Evolutionary conservation across 78 protist genomes (phyloP).

Genomic region (Pigoraptor vietnamica): DNA sequence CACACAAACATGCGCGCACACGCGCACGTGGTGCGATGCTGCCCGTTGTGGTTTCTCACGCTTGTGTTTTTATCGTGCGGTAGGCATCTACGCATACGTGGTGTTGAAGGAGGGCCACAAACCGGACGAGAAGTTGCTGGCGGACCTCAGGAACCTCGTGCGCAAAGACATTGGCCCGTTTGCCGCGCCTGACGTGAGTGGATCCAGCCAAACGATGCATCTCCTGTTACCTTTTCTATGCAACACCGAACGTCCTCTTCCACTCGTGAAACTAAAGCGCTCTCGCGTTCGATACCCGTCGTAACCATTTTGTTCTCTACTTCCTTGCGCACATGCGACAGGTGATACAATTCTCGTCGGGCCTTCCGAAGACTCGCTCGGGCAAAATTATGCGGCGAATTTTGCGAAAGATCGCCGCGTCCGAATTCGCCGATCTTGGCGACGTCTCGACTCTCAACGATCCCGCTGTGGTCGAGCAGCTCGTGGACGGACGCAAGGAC

Average conservation of each 20-base stretch:
- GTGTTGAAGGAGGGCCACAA: slow-evolving; percentile 55
- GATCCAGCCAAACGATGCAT: too few relatives aligned
- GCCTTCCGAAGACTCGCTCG: slow-evolving; percentile 68
- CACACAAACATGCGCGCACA: neutral
- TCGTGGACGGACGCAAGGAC: neutral
- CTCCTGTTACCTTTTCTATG: too few relatives aligned
- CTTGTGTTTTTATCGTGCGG: slow-evolving; percentile 72
- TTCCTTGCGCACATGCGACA: too few relatives aligned
- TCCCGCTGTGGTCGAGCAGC: slow-evolving; percentile 8
- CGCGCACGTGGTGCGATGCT: too few relatives aligned
- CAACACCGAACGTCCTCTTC: too few relatives aligned
- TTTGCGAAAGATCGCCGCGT: slow-evolving; percentile 63
- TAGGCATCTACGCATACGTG: slow-evolving; percentile 51
- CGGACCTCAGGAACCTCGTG: slow-evolving; percentile 55
- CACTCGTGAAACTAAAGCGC: too few relatives aligned
- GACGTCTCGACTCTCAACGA: slow-evolving; percentile 32
- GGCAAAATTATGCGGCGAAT: slow-evolving; percentile 82
- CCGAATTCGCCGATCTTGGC: slow-evolving; percentile 8
- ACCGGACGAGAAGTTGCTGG: slow-evolving; percentile 26
- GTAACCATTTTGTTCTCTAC: too few relatives aligned
- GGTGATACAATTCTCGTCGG: neutral
- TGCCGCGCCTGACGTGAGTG: slow-evolving; percentile 44
- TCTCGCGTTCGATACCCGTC: too few relatives aligned
- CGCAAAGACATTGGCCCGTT: slow-evolving; percentile 49
- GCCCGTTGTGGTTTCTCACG: too few relatives aligned